These are phyloP conservation scores for Venturiaceae sp. DNA, from an alignment of 2,329 filamentous ascomycete species.

Conservation along the genomic window DNA sequence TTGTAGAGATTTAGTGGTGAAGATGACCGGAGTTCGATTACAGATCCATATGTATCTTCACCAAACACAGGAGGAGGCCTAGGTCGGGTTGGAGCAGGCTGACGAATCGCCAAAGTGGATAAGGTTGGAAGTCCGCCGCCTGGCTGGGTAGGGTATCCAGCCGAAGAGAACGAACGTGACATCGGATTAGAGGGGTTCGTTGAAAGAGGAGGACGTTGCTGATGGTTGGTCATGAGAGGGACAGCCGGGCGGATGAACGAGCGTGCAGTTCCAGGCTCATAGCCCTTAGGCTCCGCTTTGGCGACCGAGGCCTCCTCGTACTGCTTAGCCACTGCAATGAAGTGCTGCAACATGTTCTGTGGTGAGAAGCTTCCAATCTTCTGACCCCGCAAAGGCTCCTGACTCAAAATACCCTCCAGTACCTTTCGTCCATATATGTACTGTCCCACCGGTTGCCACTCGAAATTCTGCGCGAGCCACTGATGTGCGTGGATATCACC, in stretches of 20 bases:
- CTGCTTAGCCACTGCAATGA: constrained; percentile 6
- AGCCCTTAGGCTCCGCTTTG: constrained; percentile 1
- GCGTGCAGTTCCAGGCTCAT: neutral
- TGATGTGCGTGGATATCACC: constrained; percentile 37
- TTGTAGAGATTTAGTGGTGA: neutral
- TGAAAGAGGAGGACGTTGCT: neutral
- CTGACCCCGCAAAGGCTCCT: constrained; percentile 3
- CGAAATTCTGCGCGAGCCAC: constrained; percentile 28
- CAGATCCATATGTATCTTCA: neutral
- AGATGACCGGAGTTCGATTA: neutral
- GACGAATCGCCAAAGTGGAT: neutral
- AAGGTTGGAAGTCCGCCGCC: neutral
- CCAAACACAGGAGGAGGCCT: neutral
- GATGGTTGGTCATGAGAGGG: neutral
- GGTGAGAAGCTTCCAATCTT: constrained; percentile 7
- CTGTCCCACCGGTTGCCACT: constrained; percentile 36
- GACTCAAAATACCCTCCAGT: constrained; percentile 31
- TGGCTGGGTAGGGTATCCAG: neutral
- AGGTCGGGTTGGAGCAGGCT: neutral
- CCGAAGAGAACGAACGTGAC: neutral
- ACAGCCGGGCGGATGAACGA: neutral
- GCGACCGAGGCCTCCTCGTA: constrained; percentile 3
- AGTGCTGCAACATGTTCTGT: constrained; percentile 1
- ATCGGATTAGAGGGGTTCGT: neutral
- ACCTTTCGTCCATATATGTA: constrained; percentile 31